phyloP scores from a whole-genome alignment of 305 asterid genomes.

The Fraxinus sp. region DNA sequence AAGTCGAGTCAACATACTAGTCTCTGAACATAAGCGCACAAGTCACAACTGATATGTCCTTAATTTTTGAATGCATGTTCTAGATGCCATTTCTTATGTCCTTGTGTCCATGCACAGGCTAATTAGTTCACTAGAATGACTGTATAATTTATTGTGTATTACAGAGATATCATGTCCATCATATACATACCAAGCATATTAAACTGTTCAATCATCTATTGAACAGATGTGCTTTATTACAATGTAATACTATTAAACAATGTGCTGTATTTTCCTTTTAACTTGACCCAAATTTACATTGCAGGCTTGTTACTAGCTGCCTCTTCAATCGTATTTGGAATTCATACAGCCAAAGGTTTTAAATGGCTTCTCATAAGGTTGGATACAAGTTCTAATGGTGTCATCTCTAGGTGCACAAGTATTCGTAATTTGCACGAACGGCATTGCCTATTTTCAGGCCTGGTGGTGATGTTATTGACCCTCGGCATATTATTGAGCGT shows the following conservation, averaged over 20 bases:
- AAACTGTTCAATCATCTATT: not conserved
- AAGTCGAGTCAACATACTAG: not conserved
- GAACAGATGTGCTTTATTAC: not conserved
- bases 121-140: not conserved
- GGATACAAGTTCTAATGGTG: not conserved
- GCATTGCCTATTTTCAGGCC: conserved; percentile 29
- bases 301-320: conserved; percentile 69
- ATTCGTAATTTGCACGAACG: conserved; percentile 28
- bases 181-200: not conserved
- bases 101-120: not conserved
- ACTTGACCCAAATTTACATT: not conserved
- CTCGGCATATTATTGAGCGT: conserved; percentile 53
- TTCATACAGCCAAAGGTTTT: conserved; percentile 68
- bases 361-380: conserved; percentile 41
- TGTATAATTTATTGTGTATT: not conserved
- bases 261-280: not conserved
- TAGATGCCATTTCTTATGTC: not conserved
- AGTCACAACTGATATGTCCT: not conserved
- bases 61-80: not conserved
- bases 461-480: conserved; percentile 37
- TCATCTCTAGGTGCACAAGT: not conserved
- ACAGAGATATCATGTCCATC: not conserved
- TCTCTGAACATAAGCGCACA: not conserved
- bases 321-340: conserved; percentile 64
- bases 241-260: not conserved